Percentiles rank a stretch among this genome's conserved stretches.
These are phyloP conservation scores for Torulaspora indica DNA, from an alignment of 805 yeast species.

Conservation along the genomic window DNA sequence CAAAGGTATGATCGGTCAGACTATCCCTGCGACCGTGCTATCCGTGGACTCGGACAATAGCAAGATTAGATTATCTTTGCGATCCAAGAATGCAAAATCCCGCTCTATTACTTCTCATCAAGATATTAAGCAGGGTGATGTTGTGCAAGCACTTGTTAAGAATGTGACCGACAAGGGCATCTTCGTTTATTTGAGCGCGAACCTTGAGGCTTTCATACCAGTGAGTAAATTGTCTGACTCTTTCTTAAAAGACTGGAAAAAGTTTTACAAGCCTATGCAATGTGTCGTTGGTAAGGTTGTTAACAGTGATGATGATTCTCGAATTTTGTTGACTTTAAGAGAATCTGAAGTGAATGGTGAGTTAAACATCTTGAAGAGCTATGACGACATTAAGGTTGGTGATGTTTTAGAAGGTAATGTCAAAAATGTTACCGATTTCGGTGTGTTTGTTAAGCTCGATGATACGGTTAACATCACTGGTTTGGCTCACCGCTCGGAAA, in stretches of 20 bases:
- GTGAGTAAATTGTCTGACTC: slow-evolving; percentile 78
- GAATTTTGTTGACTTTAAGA: slow-evolving; percentile 72
- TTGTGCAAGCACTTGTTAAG: slow-evolving; percentile 77
- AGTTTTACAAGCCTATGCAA: slow-evolving; percentile 64
- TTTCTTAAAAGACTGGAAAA: slow-evolving; percentile 83
- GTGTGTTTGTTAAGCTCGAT: slow-evolving; percentile 81
- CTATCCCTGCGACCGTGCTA: slow-evolving; percentile 53
- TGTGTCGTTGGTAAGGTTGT: slow-evolving; percentile 69
- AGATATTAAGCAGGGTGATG: slow-evolving; percentile 63
- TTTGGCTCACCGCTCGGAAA: slow-evolving; percentile 78
- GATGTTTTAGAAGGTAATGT: slow-evolving; percentile 74
- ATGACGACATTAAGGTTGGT: slow-evolving; percentile 65
- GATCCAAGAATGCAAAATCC: slow-evolving; percentile 49
- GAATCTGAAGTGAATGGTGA: slow-evolving; percentile 76
- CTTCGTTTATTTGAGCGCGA: slow-evolving; percentile 68
- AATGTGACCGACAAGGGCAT: slow-evolving; percentile 71
- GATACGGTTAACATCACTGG: slow-evolving; percentile 75
- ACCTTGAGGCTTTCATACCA: slow-evolving; percentile 72
- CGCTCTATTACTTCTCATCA: slow-evolving; percentile 43
- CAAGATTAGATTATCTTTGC: slow-evolving; percentile 59
- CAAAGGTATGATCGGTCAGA: slow-evolving; percentile 42
- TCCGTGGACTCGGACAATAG: slow-evolving; percentile 38
- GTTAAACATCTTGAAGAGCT: slow-evolving; percentile 50
- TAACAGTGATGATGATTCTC: slow-evolving; percentile 54
- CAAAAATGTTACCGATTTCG: slow-evolving; percentile 74